Evolutionary conservation across 2,329 filamentous ascomycete species (phyloP), one percentile per base, ranked within the genome.

Genomic region (Tolypocladium ophioglossoides): DNA sequence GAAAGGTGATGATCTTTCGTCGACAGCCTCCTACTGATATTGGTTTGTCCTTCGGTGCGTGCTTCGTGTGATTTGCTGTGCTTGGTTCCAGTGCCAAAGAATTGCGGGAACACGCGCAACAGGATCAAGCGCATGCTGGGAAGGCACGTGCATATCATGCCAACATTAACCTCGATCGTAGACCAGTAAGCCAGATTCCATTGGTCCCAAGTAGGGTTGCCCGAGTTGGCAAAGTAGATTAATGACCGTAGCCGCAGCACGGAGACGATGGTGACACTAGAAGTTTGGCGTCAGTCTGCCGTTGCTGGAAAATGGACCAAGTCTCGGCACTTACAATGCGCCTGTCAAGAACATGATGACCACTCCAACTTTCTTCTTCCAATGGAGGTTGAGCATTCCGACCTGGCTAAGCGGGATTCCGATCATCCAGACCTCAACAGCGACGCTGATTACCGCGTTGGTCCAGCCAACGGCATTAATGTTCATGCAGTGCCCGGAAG

Each of bases 391-490:
- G 16, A 77, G 60, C 4, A 64, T 56, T 6, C 66, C 55, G 2
- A 78, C 50, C 34, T 72, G 68, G 34, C 68, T 68, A 5, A 77
- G 62, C 1, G 78, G 76, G 4, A 80, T 63, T 0, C 66, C 67
- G 40, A 79, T 63, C 55, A 79, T 73, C 63, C 70, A 72, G 3
- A 78, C 2, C 54, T 80, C 78, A 24, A 76, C 66, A 0, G 63
- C 64, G 49, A 80, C 78, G 52, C 72, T 75, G 47, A 76, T 68
- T 1, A 62, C 69, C 1, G 75, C 76, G 34, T 75, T 74, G 6
- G 71, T 67, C 74, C 75, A 80, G 1, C 65, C 71, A 14, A 77
- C 64, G 0, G 67, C 63, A 55, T 76, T 77, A 50, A 73, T 64
- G 50, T 76, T 68, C 30, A 75, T 65, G 57, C 79, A 82, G 4